Conservation (phyloP, 1,139 yeast genomes). For the Pneumocystis murina region DNA sequence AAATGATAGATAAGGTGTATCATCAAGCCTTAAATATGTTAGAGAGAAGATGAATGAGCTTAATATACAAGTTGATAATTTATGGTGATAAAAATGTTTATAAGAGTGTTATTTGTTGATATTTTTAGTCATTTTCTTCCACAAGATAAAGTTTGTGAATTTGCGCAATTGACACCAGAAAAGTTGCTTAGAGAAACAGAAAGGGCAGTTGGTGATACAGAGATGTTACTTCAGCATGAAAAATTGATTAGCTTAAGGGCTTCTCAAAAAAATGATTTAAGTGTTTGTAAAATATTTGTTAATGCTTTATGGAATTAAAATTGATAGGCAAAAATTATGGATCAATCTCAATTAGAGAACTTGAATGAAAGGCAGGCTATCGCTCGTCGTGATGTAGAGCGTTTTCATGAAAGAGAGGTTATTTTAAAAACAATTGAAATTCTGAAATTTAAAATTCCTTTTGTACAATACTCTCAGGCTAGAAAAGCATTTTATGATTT, state of each 20-base stretch:
- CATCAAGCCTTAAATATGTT: slow-evolving; percentile 34
- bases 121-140: slow-evolving; percentile 56
- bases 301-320: slow-evolving; percentile 21
- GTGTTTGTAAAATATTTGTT: slow-evolving; percentile 8
- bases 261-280: slow-evolving; percentile 18
- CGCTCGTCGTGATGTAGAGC: slow-evolving; percentile 18
- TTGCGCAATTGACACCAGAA: slow-evolving; percentile 69
- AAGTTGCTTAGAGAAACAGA: slow-evolving; percentile 63
- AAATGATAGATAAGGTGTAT: slow-evolving; percentile 35
- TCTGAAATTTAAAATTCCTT: slow-evolving; percentile 11
- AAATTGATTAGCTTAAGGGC: slow-evolving; percentile 40
- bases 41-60: slow-evolving; percentile 33
- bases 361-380: slow-evolving; percentile 8
- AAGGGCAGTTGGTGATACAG: slow-evolving; percentile 57
- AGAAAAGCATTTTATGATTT: slow-evolving; percentile 21
- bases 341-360: not conserved
- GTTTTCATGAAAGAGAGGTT: slow-evolving; percentile 16
- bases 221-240: slow-evolving; percentile 43
- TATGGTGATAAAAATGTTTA: slow-evolving; percentile 32
- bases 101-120: not conserved
- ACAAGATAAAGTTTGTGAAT: slow-evolving; percentile 88
- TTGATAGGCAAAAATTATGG: slow-evolving; percentile 20
- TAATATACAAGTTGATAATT: slow-evolving; percentile 75
- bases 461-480: slow-evolving; percentile 11
- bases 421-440: slow-evolving; percentile 9